Conservation (phyloP, 2,329 filamentous ascomycete genomes). For the Ustilaginoidea virens region DNA sequence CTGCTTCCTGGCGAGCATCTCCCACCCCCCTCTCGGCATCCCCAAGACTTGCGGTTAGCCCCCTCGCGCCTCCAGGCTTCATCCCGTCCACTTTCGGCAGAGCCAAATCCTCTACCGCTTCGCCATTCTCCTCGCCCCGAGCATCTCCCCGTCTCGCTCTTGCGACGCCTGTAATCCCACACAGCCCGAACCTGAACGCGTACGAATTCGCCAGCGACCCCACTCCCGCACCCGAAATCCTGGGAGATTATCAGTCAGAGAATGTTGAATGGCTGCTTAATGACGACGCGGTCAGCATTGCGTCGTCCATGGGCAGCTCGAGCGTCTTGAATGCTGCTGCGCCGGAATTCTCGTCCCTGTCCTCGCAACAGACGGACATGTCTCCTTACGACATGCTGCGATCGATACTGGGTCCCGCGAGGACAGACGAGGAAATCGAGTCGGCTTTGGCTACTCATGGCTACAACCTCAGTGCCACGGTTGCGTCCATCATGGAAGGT, state of each 20-base stretch:
- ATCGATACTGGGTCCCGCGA: conserved; percentile 78
- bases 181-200: conserved; percentile 85
- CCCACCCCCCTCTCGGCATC: conserved; percentile 72
- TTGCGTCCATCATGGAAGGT: conserved; percentile 73
- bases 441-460: conserved; percentile 75
- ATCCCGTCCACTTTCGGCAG: conserved; percentile 60
- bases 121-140: conserved; percentile 85
- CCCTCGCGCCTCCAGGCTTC: conserved; percentile 73
- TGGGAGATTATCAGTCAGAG: conserved; percentile 82
- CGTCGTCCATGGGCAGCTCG: conserved; percentile 54
- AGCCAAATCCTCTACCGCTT: conserved; percentile 63
- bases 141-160: conserved; percentile 84
- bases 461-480: conserved; percentile 86
- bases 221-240: conserved; percentile 67
- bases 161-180: conserved; percentile 78
- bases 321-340: conserved; percentile 65
- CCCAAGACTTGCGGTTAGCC: conserved; percentile 65
- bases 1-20: conserved; percentile 80
- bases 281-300: conserved; percentile 66
- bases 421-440: conserved; percentile 89
- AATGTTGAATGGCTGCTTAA: conserved; percentile 97
- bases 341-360: conserved; percentile 53
- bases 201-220: conserved; percentile 85
- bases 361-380: conserved; percentile 69
- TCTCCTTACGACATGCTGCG: conserved; percentile 95